Evolutionary conservation across 495 filamentous ascomycete genomes (phyloP), one percentile per base, ranked within the genome.

Genomic region (Penicillium nucicola): DNA sequence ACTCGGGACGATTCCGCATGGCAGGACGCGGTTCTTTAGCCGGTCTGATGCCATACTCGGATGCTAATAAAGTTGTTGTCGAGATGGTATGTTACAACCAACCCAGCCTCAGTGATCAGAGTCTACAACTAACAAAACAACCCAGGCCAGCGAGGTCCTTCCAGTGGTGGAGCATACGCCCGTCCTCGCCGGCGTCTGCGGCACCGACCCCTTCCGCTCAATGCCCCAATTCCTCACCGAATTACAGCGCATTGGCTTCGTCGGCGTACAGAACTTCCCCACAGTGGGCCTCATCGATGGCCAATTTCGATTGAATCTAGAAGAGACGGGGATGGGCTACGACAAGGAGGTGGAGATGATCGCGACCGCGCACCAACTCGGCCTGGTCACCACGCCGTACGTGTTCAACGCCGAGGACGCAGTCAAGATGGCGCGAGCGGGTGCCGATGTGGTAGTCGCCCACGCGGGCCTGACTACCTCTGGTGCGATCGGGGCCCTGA

Each of bases 1-100:
- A 88, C 67, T 82, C 78, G 31, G 86, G 84, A 2, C 79, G 84
- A 19, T 89, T 84, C 68, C 83, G 84, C 28, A 88, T 89, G 86
- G 84, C 85, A 3, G 84, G 85, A 1, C 69, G 80, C 17, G 85
- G 85, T 1, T 86, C 83, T 5, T 68, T 87, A n/a, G 84, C 85
- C 0, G 86, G 84, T 0, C 62, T 89, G 42, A 83, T 89, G 77
- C 85, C 84, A 1, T 89, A 86, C 67, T 80, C 83, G 7, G 83
- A 89, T 60, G 84, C 85, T 4, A 88, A 88, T 62, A 77, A 79
- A 18, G 80, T 86, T 13, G 84, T 87, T 0, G 61, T 86, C 1
- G 80, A 85, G 14, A 88, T 88, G 84, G 81, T 81, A 53, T n/a
- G 51, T 49, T 32, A 25, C 20, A 17, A 25, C 17, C 15, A 28